These are phyloP conservation scores for Tricholoma bakamatsutake DNA, from an alignment of 768 basidiomycete species.

Conservation along the genomic window DNA sequence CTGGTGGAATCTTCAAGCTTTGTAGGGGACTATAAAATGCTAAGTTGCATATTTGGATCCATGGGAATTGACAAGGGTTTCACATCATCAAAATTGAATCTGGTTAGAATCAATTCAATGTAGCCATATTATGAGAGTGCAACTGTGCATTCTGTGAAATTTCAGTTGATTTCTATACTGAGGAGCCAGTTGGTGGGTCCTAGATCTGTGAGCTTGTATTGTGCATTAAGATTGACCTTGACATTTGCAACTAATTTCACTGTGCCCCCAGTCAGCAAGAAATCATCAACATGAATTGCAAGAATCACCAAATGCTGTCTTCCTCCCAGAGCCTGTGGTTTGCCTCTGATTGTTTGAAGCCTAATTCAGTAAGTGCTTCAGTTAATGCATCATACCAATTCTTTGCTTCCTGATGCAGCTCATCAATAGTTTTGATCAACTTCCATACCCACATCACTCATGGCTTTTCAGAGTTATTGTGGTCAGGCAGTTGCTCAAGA, in stretches of 20 bases:
- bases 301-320: background rate
- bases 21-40: too few species aligned
- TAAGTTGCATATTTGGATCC: too few species aligned
- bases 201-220: background rate
- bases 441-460: too few species aligned
- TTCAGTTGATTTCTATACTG: too few species aligned
- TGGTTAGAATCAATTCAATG: background rate
- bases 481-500: too few species aligned
- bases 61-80: too few species aligned
- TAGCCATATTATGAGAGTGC: background rate
- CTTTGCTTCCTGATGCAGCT: background rate
- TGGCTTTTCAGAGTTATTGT: too few species aligned
- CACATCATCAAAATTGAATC: background rate
- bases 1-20: too few species aligned
- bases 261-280: too few species aligned
- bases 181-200: background rate
- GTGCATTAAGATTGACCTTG: background rate
- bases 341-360: conserved; percentile 12
- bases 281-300: background rate
- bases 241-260: background rate
- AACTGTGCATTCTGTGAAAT: too few species aligned
- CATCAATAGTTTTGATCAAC: background rate
- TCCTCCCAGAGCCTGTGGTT: conserved; percentile 18
- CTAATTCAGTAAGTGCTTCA: conserved; percentile 14
- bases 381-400: conserved; percentile 15